Evolutionary conservation across 495 filamentous ascomycete species (phyloP), one percentile per base, ranked within the genome.

Genomic region (Xylaria bambusicola): DNA sequence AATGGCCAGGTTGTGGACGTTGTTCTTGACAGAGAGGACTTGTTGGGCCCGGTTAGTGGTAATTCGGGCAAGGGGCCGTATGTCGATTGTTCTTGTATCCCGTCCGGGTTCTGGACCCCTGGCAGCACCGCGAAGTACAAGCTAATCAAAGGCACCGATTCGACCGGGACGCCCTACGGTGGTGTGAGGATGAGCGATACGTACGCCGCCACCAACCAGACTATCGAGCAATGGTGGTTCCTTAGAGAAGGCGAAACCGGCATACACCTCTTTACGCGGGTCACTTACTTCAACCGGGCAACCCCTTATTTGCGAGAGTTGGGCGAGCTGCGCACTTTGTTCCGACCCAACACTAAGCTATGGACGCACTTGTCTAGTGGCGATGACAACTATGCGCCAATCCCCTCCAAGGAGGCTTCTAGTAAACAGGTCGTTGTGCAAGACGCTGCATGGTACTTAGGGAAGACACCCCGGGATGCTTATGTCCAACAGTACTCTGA

Each of bases 41-140:
- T 84, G 5, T 66, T 85, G 6, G 78, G 81, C 15, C 61, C 73
- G 1, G 64, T 71, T 10, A 75, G 71, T 5, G 77, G 80, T 1
- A 77, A 71, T 6, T 73, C 66, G 5, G 80, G 82, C 6, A 73
- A 79, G 44, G 80, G 80, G 0, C 76, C 80, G 1, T 84, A 85
- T 56, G 75, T 85, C 15, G 83, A 84, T 60, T 85, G 82, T 62
- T 84, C 84, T 61, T 86, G 81, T 60, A 77, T 75, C 3, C 82
- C 80, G 0, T 80, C 78, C 0, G 82, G 83, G 1, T 73, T 72
- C 54, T 84, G 82, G 59, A 81, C 82, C 0, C 74, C 80, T 1
- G 80, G 81, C 0, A 68, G 75, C n/a, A 80, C 75, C 6, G 72
- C 66, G 1, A 66, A 63, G 1, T 77, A 75, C 57, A 55, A 80